Evolutionary conservation across 345 rosid species (phyloP).

Genomic region (Hibiscus syriacus): DNA sequence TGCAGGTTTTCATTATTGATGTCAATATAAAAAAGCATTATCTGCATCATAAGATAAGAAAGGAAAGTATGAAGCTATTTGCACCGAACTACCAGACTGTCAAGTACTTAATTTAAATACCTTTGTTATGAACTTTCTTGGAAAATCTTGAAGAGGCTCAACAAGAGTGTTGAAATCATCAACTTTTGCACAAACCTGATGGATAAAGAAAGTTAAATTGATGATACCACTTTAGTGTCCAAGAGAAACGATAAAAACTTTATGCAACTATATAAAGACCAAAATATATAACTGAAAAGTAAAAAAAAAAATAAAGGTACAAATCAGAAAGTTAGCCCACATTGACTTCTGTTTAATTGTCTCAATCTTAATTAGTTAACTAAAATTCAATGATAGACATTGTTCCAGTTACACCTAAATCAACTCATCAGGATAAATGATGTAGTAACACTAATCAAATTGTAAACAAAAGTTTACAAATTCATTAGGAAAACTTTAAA

Average conservation of each 20-base stretch:
- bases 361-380: not conserved
- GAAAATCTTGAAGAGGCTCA: conserved; percentile 54
- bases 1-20: conserved; percentile 67
- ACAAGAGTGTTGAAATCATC: conserved; percentile 49
- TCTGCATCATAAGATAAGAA: conserved; percentile 32
- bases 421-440: no score
- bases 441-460: no score
- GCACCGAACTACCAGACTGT: not conserved
- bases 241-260: not conserved
- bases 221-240: not conserved
- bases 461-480: not conserved
- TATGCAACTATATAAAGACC: not conserved
- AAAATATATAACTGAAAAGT: not conserved
- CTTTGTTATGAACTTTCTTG: no score
- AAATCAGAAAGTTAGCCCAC: not conserved
- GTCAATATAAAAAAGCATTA: conserved; percentile 64
- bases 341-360: not conserved
- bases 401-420: no score
- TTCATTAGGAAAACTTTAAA: not conserved
- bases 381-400: not conserved
- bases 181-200: conserved; percentile 47
- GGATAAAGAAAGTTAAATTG: not conserved
- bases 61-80: conserved; percentile 3
- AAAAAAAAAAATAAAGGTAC: no score
- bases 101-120: conserved; percentile 16